Evolutionary conservation across 83 land plant genomes (phyloP).

Genomic region (Larix sibirica): DNA sequence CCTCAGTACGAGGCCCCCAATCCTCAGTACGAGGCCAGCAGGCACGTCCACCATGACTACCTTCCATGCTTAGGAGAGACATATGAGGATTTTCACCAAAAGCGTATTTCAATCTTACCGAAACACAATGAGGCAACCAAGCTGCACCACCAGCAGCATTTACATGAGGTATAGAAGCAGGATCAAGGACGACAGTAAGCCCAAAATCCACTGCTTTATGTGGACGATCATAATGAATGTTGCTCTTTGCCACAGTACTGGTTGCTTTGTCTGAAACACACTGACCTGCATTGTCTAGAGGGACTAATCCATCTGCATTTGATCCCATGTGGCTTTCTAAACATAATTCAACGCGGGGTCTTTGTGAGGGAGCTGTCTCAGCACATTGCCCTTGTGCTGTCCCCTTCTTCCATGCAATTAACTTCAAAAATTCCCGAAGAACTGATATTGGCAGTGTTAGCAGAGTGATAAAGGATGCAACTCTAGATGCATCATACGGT

Average conservation of each 20-base stretch:
- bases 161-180: constrained; percentile 74
- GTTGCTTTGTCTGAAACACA: constrained; percentile 16
- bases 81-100: constrained; percentile 74
- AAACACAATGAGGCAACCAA: constrained; percentile 98
- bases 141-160: constrained; percentile 99
- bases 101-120: constrained; percentile 72
- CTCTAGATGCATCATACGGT: constrained; percentile 98
- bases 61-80: constrained; percentile 81
- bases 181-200: constrained; percentile 84
- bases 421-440: constrained; percentile 86
- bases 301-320: constrained; percentile 20
- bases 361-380: constrained; percentile 61
- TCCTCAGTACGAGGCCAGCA: constrained; percentile 90
- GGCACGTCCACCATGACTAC: constrained; percentile 97
- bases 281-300: constrained; percentile 22
- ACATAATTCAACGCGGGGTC: constrained; percentile 88
- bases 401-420: constrained; percentile 96
- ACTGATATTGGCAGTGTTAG: constrained; percentile 92
- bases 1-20: constrained; percentile 88
- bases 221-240: constrained; percentile 83
- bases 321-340: constrained; percentile 78
- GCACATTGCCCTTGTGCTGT: constrained; percentile 61
- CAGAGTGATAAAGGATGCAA: constrained; percentile 97
- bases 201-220: constrained; percentile 86
- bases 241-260: constrained; percentile 62